These are phyloP conservation scores for Starmerella etchellsii DNA, from an alignment of 805 yeast genomes.

Conservation along the genomic window DNA sequence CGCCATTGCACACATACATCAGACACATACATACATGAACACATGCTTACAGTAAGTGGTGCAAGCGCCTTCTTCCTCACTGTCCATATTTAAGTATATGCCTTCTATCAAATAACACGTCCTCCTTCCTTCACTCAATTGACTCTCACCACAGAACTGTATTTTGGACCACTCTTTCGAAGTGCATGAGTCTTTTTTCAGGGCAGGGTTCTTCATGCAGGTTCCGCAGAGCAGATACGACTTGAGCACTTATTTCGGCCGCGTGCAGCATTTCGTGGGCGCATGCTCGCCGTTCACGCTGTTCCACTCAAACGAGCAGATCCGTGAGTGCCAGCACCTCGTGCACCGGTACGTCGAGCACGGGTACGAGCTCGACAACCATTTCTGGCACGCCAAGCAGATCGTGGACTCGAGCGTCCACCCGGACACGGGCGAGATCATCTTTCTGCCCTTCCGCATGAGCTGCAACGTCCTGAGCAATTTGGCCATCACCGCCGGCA, in stretches of 20 bases:
- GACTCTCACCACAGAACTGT: too few species aligned
- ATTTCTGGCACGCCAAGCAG: slow-evolving; percentile 79
- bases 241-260: slow-evolving; percentile 73
- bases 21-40: too few species aligned
- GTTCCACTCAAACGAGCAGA: slow-evolving; percentile 51
- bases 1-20: too few species aligned
- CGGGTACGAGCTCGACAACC: slow-evolving; percentile 54
- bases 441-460: slow-evolving; percentile 90
- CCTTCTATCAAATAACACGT: too few species aligned
- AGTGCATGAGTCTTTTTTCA: too few species aligned
- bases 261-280: slow-evolving; percentile 88
- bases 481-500: slow-evolving; percentile 89
- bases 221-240: slow-evolving; percentile 52
- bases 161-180: too few species aligned
- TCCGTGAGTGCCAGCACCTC: slow-evolving; percentile 49
- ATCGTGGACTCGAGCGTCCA: slow-evolving; percentile 84
- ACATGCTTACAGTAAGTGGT: too few species aligned
- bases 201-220: too few species aligned
- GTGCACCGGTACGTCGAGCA: slow-evolving; percentile 68
- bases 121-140: too few species aligned
- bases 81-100: too few species aligned
- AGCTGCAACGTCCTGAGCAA: slow-evolving; percentile 88
- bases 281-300: slow-evolving; percentile 85
- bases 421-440: slow-evolving; percentile 94
- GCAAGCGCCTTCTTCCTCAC: too few species aligned